Conservation (phyloP, 2,329 filamentous ascomycete species). For the Fusarium dlaminii region DNA sequence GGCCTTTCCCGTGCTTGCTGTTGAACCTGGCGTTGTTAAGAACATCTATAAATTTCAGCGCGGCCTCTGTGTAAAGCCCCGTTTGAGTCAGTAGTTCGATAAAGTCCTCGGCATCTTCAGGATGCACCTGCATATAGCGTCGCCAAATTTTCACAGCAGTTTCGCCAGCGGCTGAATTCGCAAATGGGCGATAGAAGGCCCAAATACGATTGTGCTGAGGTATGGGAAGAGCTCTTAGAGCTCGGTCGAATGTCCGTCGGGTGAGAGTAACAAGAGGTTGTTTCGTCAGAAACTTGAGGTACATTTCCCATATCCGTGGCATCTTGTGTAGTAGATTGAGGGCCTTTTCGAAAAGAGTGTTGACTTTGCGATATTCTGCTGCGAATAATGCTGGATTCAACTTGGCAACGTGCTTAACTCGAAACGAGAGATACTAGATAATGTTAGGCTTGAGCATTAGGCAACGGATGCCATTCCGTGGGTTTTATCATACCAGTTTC, state of each 20-base stretch:
- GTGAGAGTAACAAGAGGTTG: conserved; percentile 93
- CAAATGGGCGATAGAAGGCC: conserved; percentile 90
- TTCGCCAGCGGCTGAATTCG: conserved; percentile 86
- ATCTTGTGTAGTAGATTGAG: conserved; percentile 97
- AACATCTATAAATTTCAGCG: conserved; percentile 89
- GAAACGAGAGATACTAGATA: conserved; percentile 81
- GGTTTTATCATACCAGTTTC: conserved; percentile 74
- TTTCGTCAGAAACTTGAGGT: conserved; percentile 86
- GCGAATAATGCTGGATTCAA: conserved; percentile 84
- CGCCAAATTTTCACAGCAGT: conserved; percentile 95
- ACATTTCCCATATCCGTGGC: conserved; percentile 98
- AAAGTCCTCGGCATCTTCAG: conserved; percentile 94
- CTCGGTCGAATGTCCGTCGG: conserved; percentile 89
- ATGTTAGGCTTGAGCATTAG: not conserved
- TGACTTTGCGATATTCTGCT: conserved; percentile 90
- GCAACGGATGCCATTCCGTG: not conserved
- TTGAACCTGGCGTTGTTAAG: conserved; percentile 90
- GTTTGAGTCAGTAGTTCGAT: conserved; percentile 87
- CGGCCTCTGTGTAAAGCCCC: conserved; percentile 88
- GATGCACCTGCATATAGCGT: conserved; percentile 96
- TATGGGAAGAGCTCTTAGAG: conserved; percentile 88
- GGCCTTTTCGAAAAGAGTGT: conserved; percentile 91
- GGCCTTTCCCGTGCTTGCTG: conserved; percentile 93
- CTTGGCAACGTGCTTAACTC: conserved; percentile 81
- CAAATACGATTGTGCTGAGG: conserved; percentile 97